Base-by-base conservation (phyloP, 805 yeast species). In the Torulaspora gathmanii region DNA sequence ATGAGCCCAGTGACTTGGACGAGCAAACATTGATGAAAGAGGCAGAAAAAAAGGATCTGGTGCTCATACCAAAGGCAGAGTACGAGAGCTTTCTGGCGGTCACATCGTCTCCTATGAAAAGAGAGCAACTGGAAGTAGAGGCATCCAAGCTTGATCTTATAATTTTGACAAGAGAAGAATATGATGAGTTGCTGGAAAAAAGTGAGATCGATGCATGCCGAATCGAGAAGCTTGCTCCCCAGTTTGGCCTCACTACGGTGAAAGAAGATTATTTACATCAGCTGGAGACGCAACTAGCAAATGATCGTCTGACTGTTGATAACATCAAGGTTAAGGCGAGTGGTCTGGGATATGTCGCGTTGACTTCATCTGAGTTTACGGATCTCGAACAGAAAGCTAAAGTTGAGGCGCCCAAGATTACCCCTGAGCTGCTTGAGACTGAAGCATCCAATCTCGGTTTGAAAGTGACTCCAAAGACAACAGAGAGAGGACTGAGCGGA, bases 41-140 rank as follows among this genome's bases (percentile, higher is more conserved):
- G 28, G 47, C 48, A 2, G 37, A 46, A 27, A 55, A 47, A 17
- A 51, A 54, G 20, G 57, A 51, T n/a, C 33, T 56, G 37, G 53
- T 49, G 33, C 37, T 57, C 3, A 27, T 64, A 9, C 51, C 60
- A 6, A 44, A 46, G 11, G 51, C 54, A 10, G 57, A 56, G 9
- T 63, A 60, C 35, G 51, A 56, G 27, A 44, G 46, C 5, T 46
- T 22, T 25, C 33, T 20, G 15, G 12, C 30, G 2, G 17, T 8
- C 5, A 29, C 28, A 6, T 26, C 34, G 9, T 11, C 15, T 3
- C 12, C 17, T 10, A n/a, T 28, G 19, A 42, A 44, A 6, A 34
- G 15, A 23, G 46, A 42, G 25, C 19, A 11, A 1, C 38, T 48
- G 3, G 39, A 42, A 11, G 29, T 33, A n/a, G 31, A 36, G 12